phyloP scores from a whole-genome alignment of 768 basidiomycete genomes.

The Boletales sp. region DNA sequence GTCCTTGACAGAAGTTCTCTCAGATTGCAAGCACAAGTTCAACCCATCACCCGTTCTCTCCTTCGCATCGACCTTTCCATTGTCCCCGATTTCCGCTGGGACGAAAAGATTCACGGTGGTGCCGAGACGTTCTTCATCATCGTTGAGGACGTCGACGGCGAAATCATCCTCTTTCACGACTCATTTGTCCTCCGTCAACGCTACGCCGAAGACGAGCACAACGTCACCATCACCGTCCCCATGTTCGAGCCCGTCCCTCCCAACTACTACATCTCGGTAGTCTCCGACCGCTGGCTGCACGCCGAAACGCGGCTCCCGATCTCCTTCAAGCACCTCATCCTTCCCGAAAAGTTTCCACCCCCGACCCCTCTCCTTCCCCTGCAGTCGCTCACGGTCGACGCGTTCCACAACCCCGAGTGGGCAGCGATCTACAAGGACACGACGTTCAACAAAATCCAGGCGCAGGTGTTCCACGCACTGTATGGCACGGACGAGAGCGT shows the following conservation, averaged over 20 bases:
- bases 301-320: constrained; percentile 92
- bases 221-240: constrained; percentile 89
- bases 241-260: constrained; percentile 98
- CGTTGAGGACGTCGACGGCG: constrained; percentile 97
- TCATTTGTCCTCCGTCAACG: constrained; percentile 87
- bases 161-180: constrained; percentile 94
- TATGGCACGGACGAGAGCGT: constrained; percentile 97
- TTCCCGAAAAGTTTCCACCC: constrained; percentile 94
- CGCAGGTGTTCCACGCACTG: constrained; percentile 96
- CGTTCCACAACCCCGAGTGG: constrained; percentile 90
- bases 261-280: constrained; percentile 94
- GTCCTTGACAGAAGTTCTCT: background rate
- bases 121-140: constrained; percentile 91
- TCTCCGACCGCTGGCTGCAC: constrained; percentile 95
- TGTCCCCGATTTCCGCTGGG: constrained; percentile 98
- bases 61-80: constrained; percentile 92
- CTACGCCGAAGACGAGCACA: constrained; percentile 92
- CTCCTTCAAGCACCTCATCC: constrained; percentile 96
- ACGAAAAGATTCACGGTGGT: constrained; percentile 85
- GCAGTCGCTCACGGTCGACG: constrained; percentile 83
- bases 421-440: constrained; percentile 80
- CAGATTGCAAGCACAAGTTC: constrained; percentile 91
- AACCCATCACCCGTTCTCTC: constrained; percentile 92
- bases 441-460: constrained; percentile 98
- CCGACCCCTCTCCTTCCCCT: constrained; percentile 92